Evolutionary conservation across 1,284 basidiomycete species (phyloP).

Genomic region (Malassezia brasiliensis): DNA sequence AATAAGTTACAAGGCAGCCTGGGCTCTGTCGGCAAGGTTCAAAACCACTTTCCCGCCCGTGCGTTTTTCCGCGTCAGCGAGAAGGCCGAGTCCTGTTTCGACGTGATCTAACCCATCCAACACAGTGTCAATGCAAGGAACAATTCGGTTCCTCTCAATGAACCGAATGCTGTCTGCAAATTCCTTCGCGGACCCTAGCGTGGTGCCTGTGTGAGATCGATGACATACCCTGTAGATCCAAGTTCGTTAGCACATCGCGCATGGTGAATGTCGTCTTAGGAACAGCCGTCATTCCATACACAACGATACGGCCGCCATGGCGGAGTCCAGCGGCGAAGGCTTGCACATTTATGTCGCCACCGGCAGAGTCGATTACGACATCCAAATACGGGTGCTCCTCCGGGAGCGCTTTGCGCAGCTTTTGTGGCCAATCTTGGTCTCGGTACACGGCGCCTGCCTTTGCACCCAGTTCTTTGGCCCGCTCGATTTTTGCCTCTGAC

Average conservation of each 20-base stretch:
- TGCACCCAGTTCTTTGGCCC: slow-evolving; percentile 63
- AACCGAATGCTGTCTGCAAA: slow-evolving; percentile 64
- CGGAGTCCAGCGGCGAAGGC: slow-evolving; percentile 57
- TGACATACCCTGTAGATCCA: slow-evolving; percentile 61
- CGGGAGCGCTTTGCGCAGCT: slow-evolving; percentile 55
- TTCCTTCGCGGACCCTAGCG: slow-evolving; percentile 74
- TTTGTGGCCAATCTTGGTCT: slow-evolving; percentile 60
- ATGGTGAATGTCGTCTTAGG: slow-evolving; percentile 61
- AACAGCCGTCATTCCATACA: slow-evolving; percentile 58
- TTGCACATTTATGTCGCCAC: slow-evolving; percentile 63
- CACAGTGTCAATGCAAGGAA: slow-evolving; percentile 65
- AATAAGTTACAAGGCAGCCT: slow-evolving; percentile 18
- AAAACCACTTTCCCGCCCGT: slow-evolving; percentile 41
- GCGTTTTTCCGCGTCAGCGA: slow-evolving; percentile 36
- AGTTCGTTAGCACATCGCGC: slow-evolving; percentile 67
- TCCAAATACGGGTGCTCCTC: slow-evolving; percentile 54
- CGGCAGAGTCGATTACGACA: slow-evolving; percentile 69
- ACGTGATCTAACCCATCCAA: slow-evolving; percentile 61
- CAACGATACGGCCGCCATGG: slow-evolving; percentile 62
- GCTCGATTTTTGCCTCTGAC: slow-evolving; percentile 60
- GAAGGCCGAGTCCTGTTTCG: slow-evolving; percentile 60
- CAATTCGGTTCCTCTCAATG: slow-evolving; percentile 59
- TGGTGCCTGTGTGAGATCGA: slow-evolving; percentile 50
- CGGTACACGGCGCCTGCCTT: slow-evolving; percentile 68
- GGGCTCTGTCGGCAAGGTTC: slow-evolving; percentile 12